These are phyloP conservation scores for Silene conica DNA, from an alignment of 148 eudicot species.

Conservation along the genomic window DNA sequence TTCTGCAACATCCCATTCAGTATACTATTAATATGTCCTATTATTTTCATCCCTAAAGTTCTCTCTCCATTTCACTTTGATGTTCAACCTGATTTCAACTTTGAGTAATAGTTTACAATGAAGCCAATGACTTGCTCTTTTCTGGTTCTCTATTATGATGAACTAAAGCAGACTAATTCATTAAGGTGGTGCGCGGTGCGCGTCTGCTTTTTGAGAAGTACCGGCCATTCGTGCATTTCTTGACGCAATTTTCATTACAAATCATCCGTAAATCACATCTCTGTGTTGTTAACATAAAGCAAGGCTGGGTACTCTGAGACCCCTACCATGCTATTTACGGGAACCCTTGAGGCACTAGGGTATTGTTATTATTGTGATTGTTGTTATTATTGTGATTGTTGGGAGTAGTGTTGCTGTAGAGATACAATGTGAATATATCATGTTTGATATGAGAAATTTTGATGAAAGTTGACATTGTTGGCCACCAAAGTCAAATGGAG, in stretches of 20 bases:
- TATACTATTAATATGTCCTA: background rate
- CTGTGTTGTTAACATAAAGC: background rate
- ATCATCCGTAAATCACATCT: background rate
- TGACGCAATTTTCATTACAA: background rate
- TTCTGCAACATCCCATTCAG: slow-evolving; percentile 27
- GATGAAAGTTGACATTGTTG: background rate
- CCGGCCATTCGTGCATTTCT: background rate
- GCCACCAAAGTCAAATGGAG: background rate
- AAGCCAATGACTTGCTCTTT: background rate
- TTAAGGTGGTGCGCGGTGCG: background rate
- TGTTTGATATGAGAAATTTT: background rate
- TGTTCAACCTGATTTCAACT: background rate
- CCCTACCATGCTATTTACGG: background rate
- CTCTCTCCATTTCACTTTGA: background rate
- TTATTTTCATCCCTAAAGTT: background rate
- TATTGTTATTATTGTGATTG: no score
- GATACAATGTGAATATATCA: background rate
- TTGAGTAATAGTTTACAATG: background rate
- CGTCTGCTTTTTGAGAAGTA: background rate
- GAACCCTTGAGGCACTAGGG: background rate
- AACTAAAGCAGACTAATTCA: no score
- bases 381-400: background rate
- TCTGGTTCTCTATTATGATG: background rate
- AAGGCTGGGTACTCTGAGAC: background rate
- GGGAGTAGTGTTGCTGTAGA: background rate